phyloP scores from a whole-genome alignment of 331 rosid genomes.

The Acacia concinna region DNA sequence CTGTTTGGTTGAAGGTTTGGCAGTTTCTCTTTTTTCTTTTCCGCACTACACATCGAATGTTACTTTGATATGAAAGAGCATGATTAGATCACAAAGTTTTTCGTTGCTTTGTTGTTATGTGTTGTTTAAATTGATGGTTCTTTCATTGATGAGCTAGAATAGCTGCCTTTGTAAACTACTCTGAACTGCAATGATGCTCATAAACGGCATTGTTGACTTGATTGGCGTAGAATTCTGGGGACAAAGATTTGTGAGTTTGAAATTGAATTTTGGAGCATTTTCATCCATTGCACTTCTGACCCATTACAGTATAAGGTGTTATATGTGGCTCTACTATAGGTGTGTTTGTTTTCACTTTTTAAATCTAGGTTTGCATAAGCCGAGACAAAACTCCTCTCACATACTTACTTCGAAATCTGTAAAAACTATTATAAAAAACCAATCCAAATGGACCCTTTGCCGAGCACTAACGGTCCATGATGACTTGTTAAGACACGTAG shows the following conservation, averaged over 20 bases:
- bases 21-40: conserved; percentile 4
- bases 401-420: too few relatives aligned
- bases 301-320: neutral
- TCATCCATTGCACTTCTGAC: neutral
- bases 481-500: neutral
- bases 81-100: neutral
- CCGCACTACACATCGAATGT: neutral
- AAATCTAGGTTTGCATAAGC: too few relatives aligned
- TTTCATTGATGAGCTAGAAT: conserved; percentile 8
- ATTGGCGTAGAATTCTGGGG: neutral
- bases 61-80: conserved; percentile 17
- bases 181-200: neutral
- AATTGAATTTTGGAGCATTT: neutral
- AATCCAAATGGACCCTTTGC: too few relatives aligned
- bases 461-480: too few relatives aligned
- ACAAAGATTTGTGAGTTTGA: neutral
- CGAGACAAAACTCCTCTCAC: too few relatives aligned
- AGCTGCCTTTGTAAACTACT: conserved; percentile 15
- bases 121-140: neutral
- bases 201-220: neutral
- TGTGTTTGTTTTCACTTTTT: too few relatives aligned
- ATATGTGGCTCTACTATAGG: neutral
- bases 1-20: conserved; percentile 36
- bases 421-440: too few relatives aligned
- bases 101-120: neutral